Evolutionary conservation across 192 early-diverging fungal genomes (phyloP), one percentile per base, ranked within the genome.

Genomic region (Backusella tarrabulga): DNA sequence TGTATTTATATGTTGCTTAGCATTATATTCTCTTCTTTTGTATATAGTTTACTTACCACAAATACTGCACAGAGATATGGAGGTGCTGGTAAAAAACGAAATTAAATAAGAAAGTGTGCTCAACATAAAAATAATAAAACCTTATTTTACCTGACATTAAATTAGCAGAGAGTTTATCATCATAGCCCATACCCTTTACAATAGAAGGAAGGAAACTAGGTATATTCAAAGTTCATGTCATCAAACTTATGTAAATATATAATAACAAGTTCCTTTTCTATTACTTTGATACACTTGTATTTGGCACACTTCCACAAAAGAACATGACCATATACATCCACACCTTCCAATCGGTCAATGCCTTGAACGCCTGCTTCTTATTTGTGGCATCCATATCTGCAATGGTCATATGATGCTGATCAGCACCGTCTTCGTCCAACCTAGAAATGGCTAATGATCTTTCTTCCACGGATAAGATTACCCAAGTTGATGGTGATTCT

Each of bases 241-340:
- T 6, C 46, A 50, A 50, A 50, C 5, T 50, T n/a, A 19, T 40
- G 38, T n/a, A 50, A 41, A 23, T 41, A 5, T 41, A 36, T 42
- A 23, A 32, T 32, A 42, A 46, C 71, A n/a, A 50, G 15, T n/a
- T 50, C 19, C 17, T 7, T 50, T n/a, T 50, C 15, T 50, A 50
- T 63, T 77, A 81, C 80, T 81, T 81, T 71, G 80, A 81, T 60
- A 81, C 67, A 40, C 80, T 81, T 12, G 80, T 81, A 34, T 81
- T 81, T 50, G 80, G 80, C 15, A 81, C 80, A 71, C 80, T 81
- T 36, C 80, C 80, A 63, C 80, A 81, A 54, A 81, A 81, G 72
- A 81, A 81, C 80, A 81, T 81, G 60, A 77, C 6, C 80, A 81
- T 81, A 71, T 76, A 81, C 35, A 77, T 42, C 80, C 80, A 81